Evolutionary conservation across 768 basidiomycete genomes (phyloP), one percentile per base, ranked within the genome.

Genomic region (Hericium coralloides): DNA sequence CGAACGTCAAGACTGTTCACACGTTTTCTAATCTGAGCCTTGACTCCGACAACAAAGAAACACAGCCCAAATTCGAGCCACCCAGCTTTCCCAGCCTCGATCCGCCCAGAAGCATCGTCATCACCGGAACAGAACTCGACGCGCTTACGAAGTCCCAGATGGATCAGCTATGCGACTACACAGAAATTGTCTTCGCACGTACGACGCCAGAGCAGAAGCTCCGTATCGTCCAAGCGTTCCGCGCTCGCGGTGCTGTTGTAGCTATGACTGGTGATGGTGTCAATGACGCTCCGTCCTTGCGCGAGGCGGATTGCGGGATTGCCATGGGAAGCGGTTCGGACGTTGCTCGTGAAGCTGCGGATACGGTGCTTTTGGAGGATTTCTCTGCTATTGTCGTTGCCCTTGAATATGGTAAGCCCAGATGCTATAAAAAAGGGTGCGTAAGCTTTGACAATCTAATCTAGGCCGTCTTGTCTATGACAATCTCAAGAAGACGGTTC

Each of bases 181-280:
- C 74, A 37, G 76, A 79, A 56, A 68, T 84, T 52, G 83, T 86
- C 3, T 84, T 86, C 58, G 82, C 83, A 0, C 73, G 84, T 5
- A 83, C 82, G 1, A 79, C 77, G 0, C 83, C 84, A 0, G 79
- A 84, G 63, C 83, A 84, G 68, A 86, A 86, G 64, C 69, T 85
- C 0, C 74, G 77, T 49, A 85, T 86, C 59, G 84, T 87, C 26
- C 78, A 80, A 56, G 74, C 76, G 38, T 75, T 83, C 60, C 80
- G 85, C 65, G 67, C 66, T 9, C 68, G 76, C 3, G 78, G 75
- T 2, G 75, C 76, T 60, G 75, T 67, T 65, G 15, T 71, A 23
- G 64, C 23, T 26, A 14, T 31, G 4, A 49, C 84, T 4, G 84
- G 85, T 2, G 84, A 87, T 64, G 84, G 84, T 26, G 81, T 82